Evolutionary conservation across 495 filamentous ascomycete genomes (phyloP).

Genomic region (Hypomontagnella monticulosa): DNA sequence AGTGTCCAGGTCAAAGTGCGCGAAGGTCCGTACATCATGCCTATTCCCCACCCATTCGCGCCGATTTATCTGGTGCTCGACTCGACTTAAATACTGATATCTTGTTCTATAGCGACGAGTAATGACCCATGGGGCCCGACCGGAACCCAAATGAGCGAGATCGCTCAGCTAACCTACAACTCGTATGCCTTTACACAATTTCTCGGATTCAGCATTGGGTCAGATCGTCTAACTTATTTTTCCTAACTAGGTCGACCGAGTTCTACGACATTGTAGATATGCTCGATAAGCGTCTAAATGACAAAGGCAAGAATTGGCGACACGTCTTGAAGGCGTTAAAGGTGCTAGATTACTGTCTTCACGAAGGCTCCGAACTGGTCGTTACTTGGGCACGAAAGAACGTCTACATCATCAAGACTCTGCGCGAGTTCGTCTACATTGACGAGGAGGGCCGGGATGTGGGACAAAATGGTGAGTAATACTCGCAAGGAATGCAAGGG

Average conservation of each 20-base stretch:
- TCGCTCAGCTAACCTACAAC: constrained; percentile 96
- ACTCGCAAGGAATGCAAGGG: neutral
- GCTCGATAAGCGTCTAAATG: constrained; percentile 98
- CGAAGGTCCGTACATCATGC: constrained; percentile 78
- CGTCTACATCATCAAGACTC: constrained; percentile 97
- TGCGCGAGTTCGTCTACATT: constrained; percentile 94
- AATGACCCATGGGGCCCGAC: constrained; percentile 99
- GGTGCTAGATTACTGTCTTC: constrained; percentile 96
- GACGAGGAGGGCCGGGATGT: constrained; percentile 96
- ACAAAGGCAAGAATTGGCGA: constrained; percentile 99
- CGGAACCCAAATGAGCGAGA: constrained; percentile 98
- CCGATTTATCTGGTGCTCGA: neutral
- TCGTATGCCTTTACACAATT: constrained; percentile 67
- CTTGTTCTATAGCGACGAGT: constrained; percentile 78
- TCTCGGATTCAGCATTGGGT: neutral
- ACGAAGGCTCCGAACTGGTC: constrained; percentile 95
- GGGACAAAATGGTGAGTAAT: constrained; percentile 81
- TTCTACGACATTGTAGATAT: constrained; percentile 99
- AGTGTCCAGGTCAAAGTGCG: constrained; percentile 97
- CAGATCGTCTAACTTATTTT: constrained; percentile 16
- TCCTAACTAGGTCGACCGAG: constrained; percentile 89
- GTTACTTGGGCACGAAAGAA: constrained; percentile 99
- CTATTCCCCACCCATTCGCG: neutral
- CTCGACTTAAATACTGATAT: constrained; percentile 33
- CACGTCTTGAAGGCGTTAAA: constrained; percentile 98